Conservation (phyloP, 257 asterid species). For the Oldenlandia corymbosa region DNA sequence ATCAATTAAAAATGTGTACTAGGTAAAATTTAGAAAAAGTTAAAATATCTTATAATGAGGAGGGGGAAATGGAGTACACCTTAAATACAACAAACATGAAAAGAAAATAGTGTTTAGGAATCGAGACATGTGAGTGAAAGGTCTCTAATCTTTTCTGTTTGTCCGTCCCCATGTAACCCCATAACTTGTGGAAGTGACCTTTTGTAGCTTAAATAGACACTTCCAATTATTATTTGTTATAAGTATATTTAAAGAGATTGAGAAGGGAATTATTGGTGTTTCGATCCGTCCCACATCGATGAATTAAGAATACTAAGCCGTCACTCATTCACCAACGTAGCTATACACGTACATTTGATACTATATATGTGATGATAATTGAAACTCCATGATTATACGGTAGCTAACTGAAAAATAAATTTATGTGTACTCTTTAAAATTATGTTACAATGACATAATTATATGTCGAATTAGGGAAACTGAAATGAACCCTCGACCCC, state of each 20-base stretch:
- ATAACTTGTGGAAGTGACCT: conserved; percentile 30
- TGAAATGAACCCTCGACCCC: conserved; percentile 2
- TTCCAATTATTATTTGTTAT: not conserved
- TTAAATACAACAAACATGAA: too few species aligned
- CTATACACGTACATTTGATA: conserved; percentile 8
- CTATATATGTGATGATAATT: too few species aligned
- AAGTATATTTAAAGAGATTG: too few species aligned
- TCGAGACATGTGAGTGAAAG: conserved; percentile 21
- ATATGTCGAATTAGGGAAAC: not conserved
- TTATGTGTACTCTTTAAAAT: too few species aligned
- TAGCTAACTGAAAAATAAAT: too few species aligned
- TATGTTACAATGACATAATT: too few species aligned
- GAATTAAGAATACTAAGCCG: conserved; percentile 34
- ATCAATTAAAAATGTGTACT: too few species aligned
- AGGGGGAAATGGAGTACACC: too few species aligned
- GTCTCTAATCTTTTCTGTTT: too few species aligned
- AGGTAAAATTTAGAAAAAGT: too few species aligned
- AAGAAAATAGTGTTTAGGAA: not conserved
- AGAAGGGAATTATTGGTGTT: conserved; percentile 37
- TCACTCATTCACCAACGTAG: conserved; percentile 52
- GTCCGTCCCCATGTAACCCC: conserved; percentile 12
- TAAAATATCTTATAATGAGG: too few species aligned
- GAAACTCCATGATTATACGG: too few species aligned
- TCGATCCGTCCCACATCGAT: not conserved
- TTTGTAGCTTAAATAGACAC: conserved; percentile 11